A percentile compares a stretch with the other conserved stretches of the same genome.
These are phyloP conservation scores for Iris pallida DNA, from an alignment of 116 monocot genomes.

Conservation along the genomic window DNA sequence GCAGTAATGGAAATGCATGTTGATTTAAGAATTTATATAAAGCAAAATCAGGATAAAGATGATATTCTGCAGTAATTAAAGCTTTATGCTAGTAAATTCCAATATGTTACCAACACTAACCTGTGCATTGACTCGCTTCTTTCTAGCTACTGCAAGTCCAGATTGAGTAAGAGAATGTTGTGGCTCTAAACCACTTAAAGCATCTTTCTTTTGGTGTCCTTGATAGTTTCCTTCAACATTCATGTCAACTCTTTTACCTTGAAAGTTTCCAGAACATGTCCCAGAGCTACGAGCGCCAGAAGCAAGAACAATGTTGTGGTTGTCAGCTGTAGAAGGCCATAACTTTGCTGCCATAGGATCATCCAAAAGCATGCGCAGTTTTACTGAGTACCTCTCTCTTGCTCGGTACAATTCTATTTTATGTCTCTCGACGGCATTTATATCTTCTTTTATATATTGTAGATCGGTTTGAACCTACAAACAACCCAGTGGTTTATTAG, in stretches of 20 bases:
- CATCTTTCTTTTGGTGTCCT: slow-evolving; percentile 66
- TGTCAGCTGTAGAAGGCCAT: slow-evolving; percentile 48
- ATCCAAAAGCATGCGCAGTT: slow-evolving; percentile 73
- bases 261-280: slow-evolving; percentile 41
- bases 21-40: too few relatives aligned
- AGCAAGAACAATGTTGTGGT: slow-evolving; percentile 42
- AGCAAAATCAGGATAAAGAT: too few relatives aligned
- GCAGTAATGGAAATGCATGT: too few relatives aligned
- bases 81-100: not conserved
- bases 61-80: too few relatives aligned
- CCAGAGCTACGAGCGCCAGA: slow-evolving; percentile 48
- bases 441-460: slow-evolving; percentile 91
- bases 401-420: slow-evolving; percentile 72
- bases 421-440: slow-evolving; percentile 87
- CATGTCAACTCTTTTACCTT: slow-evolving; percentile 51
- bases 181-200: slow-evolving; percentile 52
- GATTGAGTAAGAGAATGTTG: slow-evolving; percentile 72
- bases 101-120: slow-evolving; percentile 32
- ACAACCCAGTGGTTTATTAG: not conserved
- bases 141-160: slow-evolving; percentile 70
- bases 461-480: slow-evolving; percentile 91
- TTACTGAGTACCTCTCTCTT: slow-evolving; percentile 89
- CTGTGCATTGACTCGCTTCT: slow-evolving; percentile 86
- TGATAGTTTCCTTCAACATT: slow-evolving; percentile 65
- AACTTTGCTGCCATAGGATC: slow-evolving; percentile 56